Evolutionary conservation across 257 asterid species (phyloP).

Genomic region (Ballota nigra): DNA sequence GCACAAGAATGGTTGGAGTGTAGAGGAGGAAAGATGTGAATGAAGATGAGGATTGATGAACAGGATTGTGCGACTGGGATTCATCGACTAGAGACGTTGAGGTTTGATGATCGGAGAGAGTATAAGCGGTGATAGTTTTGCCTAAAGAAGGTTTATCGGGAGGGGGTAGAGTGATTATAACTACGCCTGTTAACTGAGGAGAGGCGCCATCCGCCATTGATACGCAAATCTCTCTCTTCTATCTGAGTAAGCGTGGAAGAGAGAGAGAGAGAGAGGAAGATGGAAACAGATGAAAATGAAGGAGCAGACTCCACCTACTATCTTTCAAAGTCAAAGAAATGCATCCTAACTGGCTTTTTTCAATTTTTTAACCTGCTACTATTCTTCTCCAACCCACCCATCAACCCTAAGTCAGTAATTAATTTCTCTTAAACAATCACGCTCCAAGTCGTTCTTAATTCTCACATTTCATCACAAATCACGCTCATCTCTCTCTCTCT

Average conservation of each 20-base stretch:
- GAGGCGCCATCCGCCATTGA: slow-evolving; percentile 23
- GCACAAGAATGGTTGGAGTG: slow-evolving; percentile 29
- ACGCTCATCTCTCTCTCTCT: no score
- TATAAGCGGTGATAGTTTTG: slow-evolving; percentile 69
- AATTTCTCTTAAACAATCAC: no score
- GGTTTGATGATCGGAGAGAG: slow-evolving; percentile 37
- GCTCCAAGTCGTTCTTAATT: no score
- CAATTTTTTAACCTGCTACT: no score
- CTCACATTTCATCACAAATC: no score
- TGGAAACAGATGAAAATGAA: background rate
- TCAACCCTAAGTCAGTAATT: no score
- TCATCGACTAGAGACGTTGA: slow-evolving; percentile 13
- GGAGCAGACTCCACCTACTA: background rate
- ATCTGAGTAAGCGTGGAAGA: background rate
- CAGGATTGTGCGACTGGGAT: background rate
- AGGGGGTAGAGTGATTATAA: slow-evolving; percentile 68
- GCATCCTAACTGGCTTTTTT: no score
- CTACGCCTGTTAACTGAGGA: slow-evolving; percentile 46
- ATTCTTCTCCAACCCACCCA: no score
- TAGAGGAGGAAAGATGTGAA: slow-evolving; percentile 15
- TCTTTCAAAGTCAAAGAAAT: background rate
- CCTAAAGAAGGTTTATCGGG: slow-evolving; percentile 62
- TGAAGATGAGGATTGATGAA: slow-evolving; percentile 21
- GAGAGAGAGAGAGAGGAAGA: background rate
- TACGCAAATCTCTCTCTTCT: background rate